Base-by-base conservation (phyloP, 495 filamentous ascomycete species). In the Neurospora tetrasperma region DNA sequence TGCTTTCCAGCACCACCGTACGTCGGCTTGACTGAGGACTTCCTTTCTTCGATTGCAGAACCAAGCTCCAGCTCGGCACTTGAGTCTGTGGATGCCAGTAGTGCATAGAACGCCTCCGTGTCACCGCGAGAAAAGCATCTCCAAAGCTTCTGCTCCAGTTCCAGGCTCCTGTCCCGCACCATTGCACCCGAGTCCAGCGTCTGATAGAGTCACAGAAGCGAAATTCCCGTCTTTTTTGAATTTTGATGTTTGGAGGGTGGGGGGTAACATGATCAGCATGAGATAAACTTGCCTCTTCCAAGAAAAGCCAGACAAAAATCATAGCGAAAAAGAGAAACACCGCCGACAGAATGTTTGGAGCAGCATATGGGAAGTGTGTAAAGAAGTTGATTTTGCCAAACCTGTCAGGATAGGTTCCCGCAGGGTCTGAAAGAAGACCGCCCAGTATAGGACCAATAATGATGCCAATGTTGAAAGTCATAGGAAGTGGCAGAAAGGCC, bases 381-480 rank as follows among this genome's bases (percentile, higher is more conserved):
- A 94, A 86, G 86, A 92, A 94, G 42, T 83, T 76, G 20, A 92
- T 84, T 8, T 91, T 84, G 10, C 91, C 91, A 76, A 94, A 94
- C 0, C 91, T 74, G 4, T 79, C 77, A 0, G 92, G 92, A 75
- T 91, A 94, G 72, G 85, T 90, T 20, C 83, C 86, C 4, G 92
- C 91, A 2, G 90, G 92, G 78, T 96, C 91, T 18, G 92, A 89
- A 42, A 94, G 84, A 74, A 93, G 76, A 39, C 93, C 92, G 70
- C 92, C 92, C 70, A 93, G 83, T 11, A 92, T 85, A 76, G 90
- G 90, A n/a, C 92, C 92, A 75, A 93, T 88, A 72, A 94, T 89
- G 42, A 91, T 86, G 4, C 92, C 93, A 73, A 94, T 86, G 76
- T 94, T 94, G 77, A 93, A 94, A 7, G 88, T 89, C 86, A 92